Evolutionary conservation across 257 asterid genomes (phyloP).

Genomic region (Ajuga chamaepitys): DNA sequence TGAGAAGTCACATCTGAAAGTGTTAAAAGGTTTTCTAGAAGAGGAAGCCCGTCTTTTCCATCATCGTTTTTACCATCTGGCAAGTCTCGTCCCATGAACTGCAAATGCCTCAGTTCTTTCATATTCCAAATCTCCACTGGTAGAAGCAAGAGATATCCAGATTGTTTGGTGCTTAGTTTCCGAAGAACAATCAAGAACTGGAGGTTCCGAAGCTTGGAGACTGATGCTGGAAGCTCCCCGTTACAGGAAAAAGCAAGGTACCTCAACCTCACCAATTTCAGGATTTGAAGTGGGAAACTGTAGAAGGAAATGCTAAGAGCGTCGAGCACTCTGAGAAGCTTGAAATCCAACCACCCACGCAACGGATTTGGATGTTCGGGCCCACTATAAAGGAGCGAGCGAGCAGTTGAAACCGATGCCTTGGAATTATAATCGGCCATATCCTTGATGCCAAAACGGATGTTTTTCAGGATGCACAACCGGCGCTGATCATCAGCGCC

Average conservation of each 20-base stretch:
- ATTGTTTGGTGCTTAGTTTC: neutral
- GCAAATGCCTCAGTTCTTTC: slow-evolving; percentile 14
- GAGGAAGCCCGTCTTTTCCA: no score
- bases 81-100: neutral
- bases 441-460: neutral
- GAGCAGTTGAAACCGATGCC: neutral
- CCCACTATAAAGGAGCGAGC: neutral
- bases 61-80: neutral
- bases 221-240: neutral
- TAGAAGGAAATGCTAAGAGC: neutral
- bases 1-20: neutral
- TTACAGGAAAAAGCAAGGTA: slow-evolving; percentile 9
- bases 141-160: neutral
- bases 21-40: neutral
- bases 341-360: neutral
- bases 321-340: slow-evolving; percentile 15
- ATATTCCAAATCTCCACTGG: slow-evolving; percentile 7
- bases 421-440: neutral
- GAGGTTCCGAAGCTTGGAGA: slow-evolving; percentile 5
- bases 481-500: neutral
- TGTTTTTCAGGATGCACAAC: slow-evolving; percentile 1
- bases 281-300: neutral
- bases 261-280: slow-evolving; percentile 1
- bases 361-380: neutral
- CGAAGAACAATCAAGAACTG: slow-evolving; percentile 5